Evolutionary conservation across 2,329 filamentous ascomycete genomes (phyloP).

Genomic region (Coniochaeta pulveracea): DNA sequence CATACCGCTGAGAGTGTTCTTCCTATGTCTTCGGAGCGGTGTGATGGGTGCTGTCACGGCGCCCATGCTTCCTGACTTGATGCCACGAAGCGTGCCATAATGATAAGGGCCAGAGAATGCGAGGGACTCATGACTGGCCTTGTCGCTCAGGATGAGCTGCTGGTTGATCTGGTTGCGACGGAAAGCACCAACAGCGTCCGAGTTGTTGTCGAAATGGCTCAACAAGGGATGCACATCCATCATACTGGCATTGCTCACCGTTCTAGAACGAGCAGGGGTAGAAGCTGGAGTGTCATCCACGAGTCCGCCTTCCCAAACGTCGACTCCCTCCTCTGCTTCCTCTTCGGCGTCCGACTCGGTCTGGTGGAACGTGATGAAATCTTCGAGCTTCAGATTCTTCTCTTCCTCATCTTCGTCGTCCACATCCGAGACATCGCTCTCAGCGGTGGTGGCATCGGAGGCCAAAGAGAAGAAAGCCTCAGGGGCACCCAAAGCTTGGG

Average conservation of each 20-base stretch:
- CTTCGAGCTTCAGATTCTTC: slow-evolving; percentile 52
- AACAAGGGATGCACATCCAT: slow-evolving; percentile 38
- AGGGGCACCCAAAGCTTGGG: slow-evolving; percentile 58
- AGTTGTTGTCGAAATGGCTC: slow-evolving; percentile 55
- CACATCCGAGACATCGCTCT: slow-evolving; percentile 32
- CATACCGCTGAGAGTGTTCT: slow-evolving; percentile 18
- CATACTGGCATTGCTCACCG: slow-evolving; percentile 31
- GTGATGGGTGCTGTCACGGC: slow-evolving; percentile 59
- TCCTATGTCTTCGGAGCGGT: slow-evolving; percentile 49
- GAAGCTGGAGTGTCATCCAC: slow-evolving; percentile 28
- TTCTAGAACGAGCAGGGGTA: slow-evolving; percentile 33
- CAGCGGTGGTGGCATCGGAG: slow-evolving; percentile 44
- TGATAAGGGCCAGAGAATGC: slow-evolving; percentile 50
- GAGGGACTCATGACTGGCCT: slow-evolving; percentile 50
- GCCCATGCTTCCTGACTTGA: slow-evolving; percentile 54
- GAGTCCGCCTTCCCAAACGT: slow-evolving; percentile 29
- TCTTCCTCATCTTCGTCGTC: slow-evolving; percentile 50
- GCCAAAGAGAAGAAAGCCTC: slow-evolving; percentile 67
- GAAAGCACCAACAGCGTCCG: slow-evolving; percentile 66
- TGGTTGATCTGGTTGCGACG: slow-evolving; percentile 56
- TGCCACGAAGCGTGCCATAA: slow-evolving; percentile 47
- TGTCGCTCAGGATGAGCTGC: slow-evolving; percentile 47
- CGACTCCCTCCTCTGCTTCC: slow-evolving; percentile 33
- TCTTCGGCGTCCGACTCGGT: slow-evolving; percentile 53
- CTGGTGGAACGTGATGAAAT: slow-evolving; percentile 60